Percentiles rank a stretch among this genome's conserved stretches.
Evolutionary conservation across 176 grass and related monocot species (phyloP).

Genomic region (Aegilops speltoides): DNA sequence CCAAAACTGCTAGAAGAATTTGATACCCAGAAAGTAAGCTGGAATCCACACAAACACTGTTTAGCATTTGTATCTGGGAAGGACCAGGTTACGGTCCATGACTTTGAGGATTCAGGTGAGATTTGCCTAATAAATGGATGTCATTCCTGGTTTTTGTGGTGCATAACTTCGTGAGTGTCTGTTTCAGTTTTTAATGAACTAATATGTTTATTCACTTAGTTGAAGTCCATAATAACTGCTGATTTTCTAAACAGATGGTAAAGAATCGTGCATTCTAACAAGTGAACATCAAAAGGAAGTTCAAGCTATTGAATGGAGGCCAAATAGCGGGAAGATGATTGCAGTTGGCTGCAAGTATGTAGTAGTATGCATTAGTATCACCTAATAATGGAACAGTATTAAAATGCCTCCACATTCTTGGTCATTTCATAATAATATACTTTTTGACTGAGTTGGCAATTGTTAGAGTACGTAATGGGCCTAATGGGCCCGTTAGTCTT

Average conservation of each 20-base stretch:
- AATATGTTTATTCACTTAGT: slow-evolving; percentile 4
- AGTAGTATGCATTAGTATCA: slow-evolving; percentile 30
- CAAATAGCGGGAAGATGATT: slow-evolving; percentile 94
- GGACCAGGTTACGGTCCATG: slow-evolving; percentile 66
- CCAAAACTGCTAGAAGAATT: slow-evolving; percentile 66
- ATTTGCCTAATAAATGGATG: slow-evolving; percentile 15
- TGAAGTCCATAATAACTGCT: slow-evolving; percentile 4
- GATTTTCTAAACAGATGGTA: slow-evolving; percentile 53
- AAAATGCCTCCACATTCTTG: slow-evolving; percentile 15
- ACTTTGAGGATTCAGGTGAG: slow-evolving; percentile 84
- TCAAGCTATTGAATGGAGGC: slow-evolving; percentile 85
- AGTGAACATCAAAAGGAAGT: slow-evolving; percentile 73
- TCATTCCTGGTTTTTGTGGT: neutral
- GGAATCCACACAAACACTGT: slow-evolving; percentile 79
- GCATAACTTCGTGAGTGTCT: neutral
- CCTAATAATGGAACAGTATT: neutral
- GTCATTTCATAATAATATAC: slow-evolving; percentile 6
- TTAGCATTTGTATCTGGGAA: slow-evolving; percentile 85
- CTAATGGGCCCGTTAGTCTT: too few species aligned
- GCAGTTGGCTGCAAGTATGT: slow-evolving; percentile 83
- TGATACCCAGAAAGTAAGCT: slow-evolving; percentile 73
- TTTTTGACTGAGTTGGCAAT: neutral
- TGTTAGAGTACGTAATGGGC: too few species aligned
- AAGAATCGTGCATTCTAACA: slow-evolving; percentile 79
- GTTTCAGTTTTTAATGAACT: slow-evolving; percentile 1